Evolutionary conservation across 768 basidiomycete species (phyloP).

Genomic region (Lanmaoa pseudosensibilis): DNA sequence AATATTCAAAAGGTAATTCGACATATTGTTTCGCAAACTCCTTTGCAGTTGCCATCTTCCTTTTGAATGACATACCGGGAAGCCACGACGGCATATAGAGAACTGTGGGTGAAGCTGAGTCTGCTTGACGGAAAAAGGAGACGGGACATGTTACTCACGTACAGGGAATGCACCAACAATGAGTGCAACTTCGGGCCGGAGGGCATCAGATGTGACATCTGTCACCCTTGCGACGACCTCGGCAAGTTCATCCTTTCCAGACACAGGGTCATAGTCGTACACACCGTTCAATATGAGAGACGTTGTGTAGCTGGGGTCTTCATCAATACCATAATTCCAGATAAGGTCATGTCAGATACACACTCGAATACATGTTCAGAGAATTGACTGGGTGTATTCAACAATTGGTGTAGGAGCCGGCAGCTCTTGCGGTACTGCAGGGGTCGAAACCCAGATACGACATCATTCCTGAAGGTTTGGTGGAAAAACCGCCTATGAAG

Average conservation of each 20-base stretch:
- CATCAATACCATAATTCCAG: too few species aligned
- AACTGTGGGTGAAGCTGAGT: not conserved
- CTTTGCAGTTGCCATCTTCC: not conserved
- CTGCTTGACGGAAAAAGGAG: not conserved
- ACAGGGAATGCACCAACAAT: too few species aligned
- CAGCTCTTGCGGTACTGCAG: constrained; percentile 29
- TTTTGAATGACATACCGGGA: constrained; percentile 11
- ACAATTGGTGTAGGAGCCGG: constrained; percentile 30
- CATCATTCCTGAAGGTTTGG: constrained; percentile 9
- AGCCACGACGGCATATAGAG: constrained; percentile 8
- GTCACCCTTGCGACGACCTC: not conserved
- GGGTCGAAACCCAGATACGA: constrained; percentile 21
- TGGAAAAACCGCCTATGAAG: constrained; percentile 18
- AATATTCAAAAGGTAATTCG: not conserved
- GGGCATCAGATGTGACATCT: not conserved
- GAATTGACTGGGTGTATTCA: constrained; percentile 33
- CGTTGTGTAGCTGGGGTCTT: constrained; percentile 1
- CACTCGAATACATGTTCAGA: constrained; percentile 34
- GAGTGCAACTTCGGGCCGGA: not conserved
- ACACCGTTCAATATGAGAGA: constrained; percentile 1
- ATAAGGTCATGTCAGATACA: not conserved
- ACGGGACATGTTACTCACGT: too few species aligned
- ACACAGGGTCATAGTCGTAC: constrained; percentile 9
- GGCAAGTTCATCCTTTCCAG: not conserved
- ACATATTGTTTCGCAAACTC: not conserved